Conservation (phyloP, 2,329 filamentous ascomycete species). For the Monilinia polystroma region DNA sequence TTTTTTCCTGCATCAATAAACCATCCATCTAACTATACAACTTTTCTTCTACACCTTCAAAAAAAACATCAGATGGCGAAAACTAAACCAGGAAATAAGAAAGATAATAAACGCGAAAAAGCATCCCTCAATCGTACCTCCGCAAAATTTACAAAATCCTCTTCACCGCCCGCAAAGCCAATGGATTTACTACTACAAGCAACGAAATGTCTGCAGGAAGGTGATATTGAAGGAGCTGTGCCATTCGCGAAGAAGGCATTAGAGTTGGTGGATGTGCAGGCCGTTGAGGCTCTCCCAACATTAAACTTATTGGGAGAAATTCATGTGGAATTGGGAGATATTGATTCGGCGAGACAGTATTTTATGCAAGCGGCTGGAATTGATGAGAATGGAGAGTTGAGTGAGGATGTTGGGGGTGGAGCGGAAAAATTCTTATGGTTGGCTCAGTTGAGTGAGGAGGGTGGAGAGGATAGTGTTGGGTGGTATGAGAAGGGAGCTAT, state of each 20-base stretch:
- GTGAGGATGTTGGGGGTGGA: conserved; percentile 73
- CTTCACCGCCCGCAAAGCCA: conserved; percentile 32
- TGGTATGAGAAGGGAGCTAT: conserved; percentile 72
- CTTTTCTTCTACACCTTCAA: not conserved
- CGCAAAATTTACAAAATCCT: conserved; percentile 32
- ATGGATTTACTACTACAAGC: conserved; percentile 36
- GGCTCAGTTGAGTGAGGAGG: conserved; percentile 79
- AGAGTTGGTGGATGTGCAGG: conserved; percentile 30
- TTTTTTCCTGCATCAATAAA: conserved; percentile 13
- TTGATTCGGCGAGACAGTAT: conserved; percentile 68
- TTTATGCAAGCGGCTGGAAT: conserved; percentile 73
- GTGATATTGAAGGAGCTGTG: conserved; percentile 37
- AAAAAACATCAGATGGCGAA: conserved; percentile 38
- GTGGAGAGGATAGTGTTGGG: conserved; percentile 61
- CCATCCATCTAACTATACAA: not conserved
- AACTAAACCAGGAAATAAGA: conserved; percentile 40
- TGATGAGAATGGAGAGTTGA: conserved; percentile 70
- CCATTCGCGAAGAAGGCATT: conserved; percentile 37
- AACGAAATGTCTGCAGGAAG: conserved; percentile 37
- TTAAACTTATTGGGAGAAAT: conserved; percentile 42
- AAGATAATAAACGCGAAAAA: conserved; percentile 37
- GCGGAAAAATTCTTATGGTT: conserved; percentile 94
- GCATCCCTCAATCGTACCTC: conserved; percentile 35
- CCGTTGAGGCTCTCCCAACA: conserved; percentile 36
- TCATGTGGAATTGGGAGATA: conserved; percentile 55